phyloP scores from a whole-genome alignment of 202 grass and related monocot genomes.

The Panicum virgatum region DNA sequence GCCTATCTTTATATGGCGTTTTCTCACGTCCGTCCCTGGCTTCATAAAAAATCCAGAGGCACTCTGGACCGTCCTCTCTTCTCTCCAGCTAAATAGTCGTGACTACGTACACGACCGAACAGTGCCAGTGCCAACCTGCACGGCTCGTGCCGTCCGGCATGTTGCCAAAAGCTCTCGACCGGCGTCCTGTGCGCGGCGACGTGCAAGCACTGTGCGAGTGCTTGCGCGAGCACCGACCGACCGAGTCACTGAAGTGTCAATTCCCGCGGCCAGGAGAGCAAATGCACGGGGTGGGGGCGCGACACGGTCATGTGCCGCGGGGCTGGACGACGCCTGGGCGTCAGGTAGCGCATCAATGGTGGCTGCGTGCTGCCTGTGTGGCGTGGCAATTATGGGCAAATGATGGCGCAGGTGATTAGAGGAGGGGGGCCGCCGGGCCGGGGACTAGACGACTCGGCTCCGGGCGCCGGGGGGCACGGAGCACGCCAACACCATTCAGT shows the following conservation, averaged over 20 bases:
- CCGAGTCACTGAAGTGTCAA: background rate
- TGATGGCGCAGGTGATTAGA: conserved; percentile 62
- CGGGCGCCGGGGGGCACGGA: background rate
- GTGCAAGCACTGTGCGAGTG: background rate
- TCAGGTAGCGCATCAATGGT: conserved; percentile 16
- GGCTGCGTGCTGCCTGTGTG: background rate
- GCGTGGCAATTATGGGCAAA: conserved; percentile 59
- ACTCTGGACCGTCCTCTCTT: background rate
- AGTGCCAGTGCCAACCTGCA: background rate
- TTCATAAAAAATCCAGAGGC: background rate
- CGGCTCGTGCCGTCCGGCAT: background rate
- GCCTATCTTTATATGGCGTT: background rate
- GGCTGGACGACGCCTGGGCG: conserved; percentile 21
- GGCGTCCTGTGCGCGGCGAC: background rate
- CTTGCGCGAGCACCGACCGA: background rate
- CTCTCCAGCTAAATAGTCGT: background rate
- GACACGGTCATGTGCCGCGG: conserved; percentile 43
- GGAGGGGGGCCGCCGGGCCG: too few relatives aligned
- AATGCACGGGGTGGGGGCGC: background rate
- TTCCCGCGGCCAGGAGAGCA: background rate
- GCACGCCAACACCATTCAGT: background rate
- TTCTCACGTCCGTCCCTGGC: background rate
- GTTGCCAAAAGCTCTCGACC: background rate
- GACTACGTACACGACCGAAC: background rate
- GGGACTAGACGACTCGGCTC: too few relatives aligned